A percentile compares a stretch with the other conserved stretches of the same genome.
phyloP scores from a whole-genome alignment of 352 stramenopile species.

The Phytophthora pini region DNA sequence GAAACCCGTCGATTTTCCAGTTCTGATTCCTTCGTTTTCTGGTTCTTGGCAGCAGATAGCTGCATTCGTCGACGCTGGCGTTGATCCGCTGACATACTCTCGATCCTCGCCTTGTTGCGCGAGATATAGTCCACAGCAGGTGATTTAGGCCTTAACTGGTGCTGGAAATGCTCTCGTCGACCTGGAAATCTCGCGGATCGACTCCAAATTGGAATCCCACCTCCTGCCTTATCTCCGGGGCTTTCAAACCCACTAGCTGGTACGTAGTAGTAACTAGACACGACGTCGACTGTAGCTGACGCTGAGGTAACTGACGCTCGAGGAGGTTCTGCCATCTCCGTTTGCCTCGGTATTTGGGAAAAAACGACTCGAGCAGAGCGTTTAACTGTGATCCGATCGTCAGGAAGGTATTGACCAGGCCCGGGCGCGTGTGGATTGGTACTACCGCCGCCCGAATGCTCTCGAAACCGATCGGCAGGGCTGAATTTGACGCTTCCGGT shows the following conservation, averaged over 20 bases:
- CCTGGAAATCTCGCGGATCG: slow-evolving; percentile 47
- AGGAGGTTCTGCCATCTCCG: slow-evolving; percentile 33
- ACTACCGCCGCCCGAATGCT: slow-evolving; percentile 45
- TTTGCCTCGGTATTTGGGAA: slow-evolving; percentile 55
- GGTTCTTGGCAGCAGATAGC: slow-evolving; percentile 4
- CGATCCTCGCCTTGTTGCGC: slow-evolving; percentile 39
- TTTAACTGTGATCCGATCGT: slow-evolving; percentile 39
- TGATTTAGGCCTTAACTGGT: slow-evolving; percentile 6
- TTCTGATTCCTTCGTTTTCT: neutral
- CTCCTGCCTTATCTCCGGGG: slow-evolving; percentile 25
- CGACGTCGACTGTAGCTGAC: slow-evolving; percentile 47
- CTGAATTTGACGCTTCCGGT: slow-evolving; percentile 61
- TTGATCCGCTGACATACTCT: slow-evolving; percentile 33
- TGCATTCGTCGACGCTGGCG: slow-evolving; percentile 20
- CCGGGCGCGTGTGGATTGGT: slow-evolving; percentile 34
- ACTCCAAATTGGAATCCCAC: slow-evolving; percentile 51
- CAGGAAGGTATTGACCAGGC: slow-evolving; percentile 59
- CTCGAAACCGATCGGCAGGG: slow-evolving; percentile 62
- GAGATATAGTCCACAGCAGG: slow-evolving; percentile 35
- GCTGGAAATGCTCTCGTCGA: slow-evolving; percentile 17
- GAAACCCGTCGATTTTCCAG: neutral
- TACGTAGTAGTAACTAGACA: slow-evolving; percentile 71
- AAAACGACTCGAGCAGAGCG: slow-evolving; percentile 51
- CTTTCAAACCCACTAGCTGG: slow-evolving; percentile 46
- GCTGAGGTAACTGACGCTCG: slow-evolving; percentile 21